A percentile compares a stretch with the other conserved stretches of the same genome.
phyloP scores from a whole-genome alignment of 805 yeast species.

The Spencermartinsiella europaea region DNA sequence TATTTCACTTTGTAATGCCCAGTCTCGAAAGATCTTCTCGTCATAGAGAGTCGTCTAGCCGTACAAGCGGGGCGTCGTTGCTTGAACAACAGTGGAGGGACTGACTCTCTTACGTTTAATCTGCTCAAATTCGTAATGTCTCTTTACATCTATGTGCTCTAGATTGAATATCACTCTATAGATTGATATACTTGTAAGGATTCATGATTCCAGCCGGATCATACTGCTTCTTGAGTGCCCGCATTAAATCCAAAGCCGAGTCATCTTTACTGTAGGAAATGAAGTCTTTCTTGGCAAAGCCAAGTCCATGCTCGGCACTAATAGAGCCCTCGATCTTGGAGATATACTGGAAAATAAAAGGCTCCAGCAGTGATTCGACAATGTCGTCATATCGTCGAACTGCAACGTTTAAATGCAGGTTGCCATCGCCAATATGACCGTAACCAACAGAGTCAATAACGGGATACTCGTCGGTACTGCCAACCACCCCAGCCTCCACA shows the following conservation, averaged over 20 bases:
- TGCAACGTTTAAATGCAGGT: slow-evolving; percentile 87
- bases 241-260: slow-evolving; percentile 67
- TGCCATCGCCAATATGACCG: slow-evolving; percentile 99
- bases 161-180: no score
- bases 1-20: no score
- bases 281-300: slow-evolving; percentile 92
- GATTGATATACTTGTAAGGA: slow-evolving; percentile 80
- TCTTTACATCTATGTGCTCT: no score
- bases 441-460: slow-evolving; percentile 90
- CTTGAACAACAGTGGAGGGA: no score
- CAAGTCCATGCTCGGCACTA: slow-evolving; percentile 96
- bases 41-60: no score
- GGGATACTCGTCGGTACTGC: slow-evolving; percentile 60
- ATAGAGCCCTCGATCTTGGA: slow-evolving; percentile 63
- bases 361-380: slow-evolving; percentile 81
- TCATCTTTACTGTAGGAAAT: slow-evolving; percentile 78
- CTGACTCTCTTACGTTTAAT: no score
- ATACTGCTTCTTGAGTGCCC: slow-evolving; percentile 67
- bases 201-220: slow-evolving; percentile 92
- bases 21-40: no score
- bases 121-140: no score
- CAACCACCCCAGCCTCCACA: slow-evolving; percentile 50
- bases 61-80: no score
- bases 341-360: slow-evolving; percentile 93
- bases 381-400: slow-evolving; percentile 76